These are phyloP conservation scores for Yarrowia sp. DNA, from an alignment of 805 yeast species.

Conservation along the genomic window DNA sequence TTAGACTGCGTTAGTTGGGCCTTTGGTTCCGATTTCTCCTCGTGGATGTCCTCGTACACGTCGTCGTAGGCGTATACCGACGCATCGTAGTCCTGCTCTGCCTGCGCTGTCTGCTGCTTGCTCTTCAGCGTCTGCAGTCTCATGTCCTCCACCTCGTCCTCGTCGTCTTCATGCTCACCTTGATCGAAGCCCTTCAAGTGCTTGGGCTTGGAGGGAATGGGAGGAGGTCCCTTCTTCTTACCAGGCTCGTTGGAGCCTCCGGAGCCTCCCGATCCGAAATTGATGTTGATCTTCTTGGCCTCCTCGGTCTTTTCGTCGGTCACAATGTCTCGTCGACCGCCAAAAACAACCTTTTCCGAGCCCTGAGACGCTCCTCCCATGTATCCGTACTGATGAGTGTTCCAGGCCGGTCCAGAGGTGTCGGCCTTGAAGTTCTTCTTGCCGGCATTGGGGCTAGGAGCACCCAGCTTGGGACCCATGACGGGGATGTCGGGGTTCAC, in stretches of 20 bases:
- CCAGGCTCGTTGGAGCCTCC: background rate
- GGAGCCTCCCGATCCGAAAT: background rate
- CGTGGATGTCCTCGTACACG: slow-evolving; percentile 46
- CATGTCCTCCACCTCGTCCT: background rate
- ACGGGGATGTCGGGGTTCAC: slow-evolving; percentile 51
- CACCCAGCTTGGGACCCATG: slow-evolving; percentile 57
- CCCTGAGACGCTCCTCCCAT: slow-evolving; percentile 57
- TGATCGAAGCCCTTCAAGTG: slow-evolving; percentile 23
- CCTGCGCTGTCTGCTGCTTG: background rate
- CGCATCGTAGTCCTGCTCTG: slow-evolving; percentile 11
- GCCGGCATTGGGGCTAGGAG: slow-evolving; percentile 49
- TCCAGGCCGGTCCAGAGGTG: slow-evolving; percentile 57
- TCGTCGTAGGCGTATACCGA: slow-evolving; percentile 47
- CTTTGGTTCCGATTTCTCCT: slow-evolving; percentile 29
- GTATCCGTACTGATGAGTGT: slow-evolving; percentile 58
- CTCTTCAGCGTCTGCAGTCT: background rate
- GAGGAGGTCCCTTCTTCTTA: slow-evolving; percentile 28
- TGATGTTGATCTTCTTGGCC: slow-evolving; percentile 6
- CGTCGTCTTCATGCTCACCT: slow-evolving; percentile 22
- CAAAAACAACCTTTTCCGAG: slow-evolving; percentile 54
- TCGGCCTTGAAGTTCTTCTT: slow-evolving; percentile 45
- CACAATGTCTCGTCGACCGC: slow-evolving; percentile 50
- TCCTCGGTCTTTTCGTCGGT: background rate
- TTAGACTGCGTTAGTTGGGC: slow-evolving; percentile 27
- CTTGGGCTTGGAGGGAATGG: slow-evolving; percentile 30